These are phyloP conservation scores for Tuber indicum DNA, from an alignment of 495 filamentous ascomycete species.

Conservation along the genomic window DNA sequence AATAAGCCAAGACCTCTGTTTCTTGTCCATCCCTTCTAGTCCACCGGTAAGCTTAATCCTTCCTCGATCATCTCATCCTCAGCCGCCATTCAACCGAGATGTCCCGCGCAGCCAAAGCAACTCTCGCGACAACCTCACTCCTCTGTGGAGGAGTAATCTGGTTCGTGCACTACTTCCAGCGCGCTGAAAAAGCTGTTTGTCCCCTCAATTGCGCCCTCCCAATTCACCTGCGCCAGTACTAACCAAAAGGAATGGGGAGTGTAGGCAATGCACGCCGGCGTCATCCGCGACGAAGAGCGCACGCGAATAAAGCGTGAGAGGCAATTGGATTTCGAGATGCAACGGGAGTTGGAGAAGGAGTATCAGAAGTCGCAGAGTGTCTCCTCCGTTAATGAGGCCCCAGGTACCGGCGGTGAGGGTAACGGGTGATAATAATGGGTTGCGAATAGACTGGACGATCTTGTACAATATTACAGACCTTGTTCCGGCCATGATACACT, in stretches of 20 bases:
- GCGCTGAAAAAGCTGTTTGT: constrained; percentile 74
- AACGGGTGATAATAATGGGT: constrained; percentile 4
- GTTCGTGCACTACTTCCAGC: constrained; percentile 84
- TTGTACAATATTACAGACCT: neutral
- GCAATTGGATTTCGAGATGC: constrained; percentile 88
- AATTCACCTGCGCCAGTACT: constrained; percentile 6
- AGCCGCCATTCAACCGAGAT: constrained; percentile 48
- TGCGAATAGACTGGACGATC: neutral
- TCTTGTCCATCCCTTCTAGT: no score
- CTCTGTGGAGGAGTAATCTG: constrained; percentile 69
- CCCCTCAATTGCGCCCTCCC: constrained; percentile 6
- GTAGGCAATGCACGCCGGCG: constrained; percentile 92
- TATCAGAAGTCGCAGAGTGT: constrained; percentile 81
- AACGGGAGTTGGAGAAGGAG: constrained; percentile 75
- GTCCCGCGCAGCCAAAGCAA: constrained; percentile 84
- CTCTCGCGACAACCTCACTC: constrained; percentile 67
- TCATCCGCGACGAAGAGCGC: constrained; percentile 91
- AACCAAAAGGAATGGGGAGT: constrained; percentile 18
- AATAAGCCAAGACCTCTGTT: no score
- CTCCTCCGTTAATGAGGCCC: constrained; percentile 34
- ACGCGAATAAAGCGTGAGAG: constrained; percentile 81
- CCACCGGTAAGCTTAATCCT: neutral
- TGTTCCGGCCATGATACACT: neutral
- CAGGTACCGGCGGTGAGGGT: constrained; percentile 10
- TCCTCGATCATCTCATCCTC: neutral